phyloP scores from a whole-genome alignment of 345 rosid genomes.

The Barbarea vulgaris region DNA sequence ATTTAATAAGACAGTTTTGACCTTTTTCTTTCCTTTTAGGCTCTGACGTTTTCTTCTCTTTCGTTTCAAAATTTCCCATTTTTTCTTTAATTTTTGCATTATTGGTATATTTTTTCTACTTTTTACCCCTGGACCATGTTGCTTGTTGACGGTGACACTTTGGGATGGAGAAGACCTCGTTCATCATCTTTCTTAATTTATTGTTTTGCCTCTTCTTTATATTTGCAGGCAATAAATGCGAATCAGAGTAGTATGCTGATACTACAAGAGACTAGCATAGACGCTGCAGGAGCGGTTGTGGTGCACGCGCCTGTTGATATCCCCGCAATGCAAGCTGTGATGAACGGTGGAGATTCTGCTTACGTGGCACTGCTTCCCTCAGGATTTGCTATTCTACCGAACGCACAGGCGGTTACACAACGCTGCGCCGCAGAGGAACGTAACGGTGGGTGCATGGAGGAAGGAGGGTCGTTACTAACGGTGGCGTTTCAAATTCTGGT shows the following conservation, averaged over 20 bases:
- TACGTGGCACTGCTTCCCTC: constrained; percentile 94
- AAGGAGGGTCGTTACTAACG: constrained; percentile 85
- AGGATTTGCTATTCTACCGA: constrained; percentile 84
- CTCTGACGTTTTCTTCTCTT: constrained; percentile 8
- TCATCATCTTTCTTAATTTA: background rate
- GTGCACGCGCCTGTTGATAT: constrained; percentile 99
- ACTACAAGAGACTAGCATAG: constrained; percentile 93
- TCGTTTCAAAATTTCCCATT: background rate
- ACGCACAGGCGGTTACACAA: constrained; percentile 37
- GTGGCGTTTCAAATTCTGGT: constrained; percentile 96
- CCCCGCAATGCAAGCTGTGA: constrained; percentile 91
- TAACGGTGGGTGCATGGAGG: constrained; percentile 41
- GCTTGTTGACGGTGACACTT: constrained; percentile 32
- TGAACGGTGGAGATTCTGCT: constrained; percentile 96
- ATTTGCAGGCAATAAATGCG: constrained; percentile 83
- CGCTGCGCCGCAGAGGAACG: constrained; percentile 32
- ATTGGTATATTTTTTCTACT: background rate
- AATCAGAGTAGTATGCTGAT: constrained; percentile 94
- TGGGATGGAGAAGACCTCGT: background rate
- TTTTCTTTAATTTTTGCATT: background rate
- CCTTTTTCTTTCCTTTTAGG: constrained; percentile 40
- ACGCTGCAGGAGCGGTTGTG: constrained; percentile 90
- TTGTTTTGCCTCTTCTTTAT: background rate
- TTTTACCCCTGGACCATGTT: background rate
- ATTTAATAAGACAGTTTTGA: constrained; percentile 48